phyloP scores from a whole-genome alignment of 164 flowering plant species.

The Nelumbo lutea region DNA sequence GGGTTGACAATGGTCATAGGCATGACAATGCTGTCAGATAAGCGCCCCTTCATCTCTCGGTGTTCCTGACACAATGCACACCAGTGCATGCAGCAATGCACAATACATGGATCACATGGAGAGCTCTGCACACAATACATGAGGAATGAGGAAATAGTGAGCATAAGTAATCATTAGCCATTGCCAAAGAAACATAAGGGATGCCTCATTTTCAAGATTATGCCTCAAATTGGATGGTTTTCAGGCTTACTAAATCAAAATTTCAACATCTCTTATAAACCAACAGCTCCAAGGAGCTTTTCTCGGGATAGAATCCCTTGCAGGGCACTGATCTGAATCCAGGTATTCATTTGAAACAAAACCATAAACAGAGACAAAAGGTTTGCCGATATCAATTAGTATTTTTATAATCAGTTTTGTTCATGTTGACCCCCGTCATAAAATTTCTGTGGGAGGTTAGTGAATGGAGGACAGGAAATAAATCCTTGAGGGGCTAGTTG shows the following conservation, averaged over 20 bases:
- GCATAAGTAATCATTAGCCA: not conserved
- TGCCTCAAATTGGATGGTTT: not conserved
- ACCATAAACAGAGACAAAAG: too few relatives aligned
- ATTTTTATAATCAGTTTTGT: too few relatives aligned
- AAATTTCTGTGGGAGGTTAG: too few relatives aligned
- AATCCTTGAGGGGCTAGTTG: too few relatives aligned
- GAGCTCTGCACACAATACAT: constrained; percentile 54
- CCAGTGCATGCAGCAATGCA: constrained; percentile 92
- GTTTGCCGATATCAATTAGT: too few relatives aligned
- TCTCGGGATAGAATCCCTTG: too few relatives aligned
- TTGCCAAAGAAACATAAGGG: not conserved
- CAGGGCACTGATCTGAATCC: too few relatives aligned
- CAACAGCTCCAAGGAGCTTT: too few relatives aligned
- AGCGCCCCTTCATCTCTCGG: constrained; percentile 85
- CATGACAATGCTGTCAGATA: constrained; percentile 57
- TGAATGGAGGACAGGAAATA: too few relatives aligned
- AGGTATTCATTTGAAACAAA: not conserved
- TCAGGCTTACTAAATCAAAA: not conserved
- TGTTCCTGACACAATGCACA: constrained; percentile 98
- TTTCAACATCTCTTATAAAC: too few relatives aligned
- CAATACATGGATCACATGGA: constrained; percentile 93
- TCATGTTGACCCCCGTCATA: too few relatives aligned
- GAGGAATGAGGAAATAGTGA: constrained; percentile 2
- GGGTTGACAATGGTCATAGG: constrained; percentile 86
- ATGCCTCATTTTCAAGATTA: too few relatives aligned